Percentiles rank a stretch among this genome's conserved stretches.
Evolutionary conservation across 176 grass and related monocot species (phyloP).

Genomic region (Oryza officinalis): DNA sequence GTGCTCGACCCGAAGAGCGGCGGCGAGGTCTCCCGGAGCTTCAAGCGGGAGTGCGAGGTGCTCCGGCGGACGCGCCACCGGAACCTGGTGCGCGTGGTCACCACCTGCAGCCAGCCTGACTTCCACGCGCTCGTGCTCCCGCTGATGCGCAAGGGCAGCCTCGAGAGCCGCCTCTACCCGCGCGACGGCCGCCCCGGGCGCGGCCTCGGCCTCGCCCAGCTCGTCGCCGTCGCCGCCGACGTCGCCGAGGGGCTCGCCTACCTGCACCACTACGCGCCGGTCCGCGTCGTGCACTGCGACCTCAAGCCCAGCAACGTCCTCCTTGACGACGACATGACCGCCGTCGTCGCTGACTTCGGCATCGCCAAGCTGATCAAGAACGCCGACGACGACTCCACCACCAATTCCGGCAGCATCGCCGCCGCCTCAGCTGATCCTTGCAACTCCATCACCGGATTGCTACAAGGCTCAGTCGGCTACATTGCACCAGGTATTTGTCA

Average conservation of each 20-base stretch:
- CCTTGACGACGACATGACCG: conserved; percentile 84
- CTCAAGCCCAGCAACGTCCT: conserved; percentile 94
- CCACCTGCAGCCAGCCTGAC: conserved; percentile 70
- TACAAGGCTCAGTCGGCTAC: conserved; percentile 88
- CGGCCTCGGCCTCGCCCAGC: conserved; percentile 44
- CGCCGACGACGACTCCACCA: conserved; percentile 10
- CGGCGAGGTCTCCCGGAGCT: conserved; percentile 60
- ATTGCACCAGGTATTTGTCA: conserved; percentile 76
- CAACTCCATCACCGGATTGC: conserved; percentile 79
- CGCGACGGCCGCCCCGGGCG: not conserved
- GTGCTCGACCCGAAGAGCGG: conserved; percentile 68
- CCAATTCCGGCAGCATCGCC: not conserved
- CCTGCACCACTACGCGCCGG: conserved; percentile 81
- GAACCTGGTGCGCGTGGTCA: conserved; percentile 79
- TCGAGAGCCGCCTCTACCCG: conserved; percentile 60
- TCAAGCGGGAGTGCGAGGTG: conserved; percentile 84
- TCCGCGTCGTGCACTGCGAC: conserved; percentile 85
- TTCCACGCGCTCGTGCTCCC: conserved; percentile 83
- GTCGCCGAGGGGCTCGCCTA: conserved; percentile 88
- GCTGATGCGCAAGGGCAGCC: conserved; percentile 72
- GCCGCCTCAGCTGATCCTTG: conserved; percentile 42
- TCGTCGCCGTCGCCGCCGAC: conserved; percentile 71
- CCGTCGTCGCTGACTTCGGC: conserved; percentile 85
- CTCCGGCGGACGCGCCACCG: conserved; percentile 67
- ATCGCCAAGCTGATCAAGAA: conserved; percentile 64